Evolutionary conservation across 495 filamentous ascomycete species (phyloP).

Genomic region (Podospora bellae-mahoneyi): DNA sequence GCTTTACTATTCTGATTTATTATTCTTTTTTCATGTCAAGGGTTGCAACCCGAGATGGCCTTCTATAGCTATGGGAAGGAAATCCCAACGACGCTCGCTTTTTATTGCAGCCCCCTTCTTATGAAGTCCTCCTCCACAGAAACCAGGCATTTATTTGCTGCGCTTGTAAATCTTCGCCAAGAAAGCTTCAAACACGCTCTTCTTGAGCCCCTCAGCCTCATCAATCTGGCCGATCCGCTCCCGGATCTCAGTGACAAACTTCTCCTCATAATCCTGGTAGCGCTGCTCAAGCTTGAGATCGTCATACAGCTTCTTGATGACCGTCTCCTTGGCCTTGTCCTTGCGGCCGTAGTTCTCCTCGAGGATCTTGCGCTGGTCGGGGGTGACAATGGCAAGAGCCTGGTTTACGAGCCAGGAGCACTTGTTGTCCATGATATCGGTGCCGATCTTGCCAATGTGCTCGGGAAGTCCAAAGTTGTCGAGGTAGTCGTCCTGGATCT

Average conservation of each 20-base stretch:
- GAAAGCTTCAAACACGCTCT: slow-evolving; percentile 84
- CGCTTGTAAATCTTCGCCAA: slow-evolving; percentile 95
- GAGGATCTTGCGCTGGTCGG: slow-evolving; percentile 77
- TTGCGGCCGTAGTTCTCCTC: slow-evolving; percentile 89
- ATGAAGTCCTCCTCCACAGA: not conserved
- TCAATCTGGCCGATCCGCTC: slow-evolving; percentile 74
- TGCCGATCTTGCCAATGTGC: slow-evolving; percentile 94
- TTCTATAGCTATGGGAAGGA: not conserved
- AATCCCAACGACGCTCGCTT: not conserved
- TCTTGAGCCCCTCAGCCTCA: slow-evolving; percentile 82
- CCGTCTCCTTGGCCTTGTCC: slow-evolving; percentile 71
- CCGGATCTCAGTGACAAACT: slow-evolving; percentile 68
- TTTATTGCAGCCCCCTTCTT: not conserved
- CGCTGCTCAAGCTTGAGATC: slow-evolving; percentile 76
- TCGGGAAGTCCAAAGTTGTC: slow-evolving; percentile 92
- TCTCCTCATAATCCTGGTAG: slow-evolving; percentile 88
- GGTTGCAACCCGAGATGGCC: not conserved
- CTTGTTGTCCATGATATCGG: slow-evolving; percentile 98
- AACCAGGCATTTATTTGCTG: slow-evolving; percentile 60
- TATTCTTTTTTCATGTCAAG: not conserved
- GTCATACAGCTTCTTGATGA: slow-evolving; percentile 81
- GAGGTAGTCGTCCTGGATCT: slow-evolving; percentile 97
- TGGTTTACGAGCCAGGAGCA: slow-evolving; percentile 97
- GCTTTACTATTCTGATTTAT: no score
- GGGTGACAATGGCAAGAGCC: slow-evolving; percentile 69